Evolutionary conservation across 495 filamentous ascomycete species (phyloP).

Genomic region (Neurospora sp.): DNA sequence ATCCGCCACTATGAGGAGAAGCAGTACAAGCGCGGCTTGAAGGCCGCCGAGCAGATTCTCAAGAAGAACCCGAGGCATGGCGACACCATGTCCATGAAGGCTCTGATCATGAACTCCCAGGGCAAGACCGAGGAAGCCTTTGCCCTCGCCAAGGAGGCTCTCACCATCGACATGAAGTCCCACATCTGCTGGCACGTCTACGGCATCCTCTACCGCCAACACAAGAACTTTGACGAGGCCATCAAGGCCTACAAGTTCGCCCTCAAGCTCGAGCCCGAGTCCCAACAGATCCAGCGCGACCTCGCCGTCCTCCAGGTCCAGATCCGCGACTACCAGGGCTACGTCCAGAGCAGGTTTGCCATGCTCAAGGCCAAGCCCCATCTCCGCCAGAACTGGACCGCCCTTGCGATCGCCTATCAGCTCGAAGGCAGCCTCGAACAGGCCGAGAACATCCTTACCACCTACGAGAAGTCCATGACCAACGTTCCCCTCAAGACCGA

Average conservation of each 20-base stretch:
- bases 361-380: conserved; percentile 78
- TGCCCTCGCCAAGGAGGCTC: conserved; percentile 76
- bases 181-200: conserved; percentile 99
- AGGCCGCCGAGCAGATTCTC: conserved; percentile 88
- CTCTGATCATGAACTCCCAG: conserved; percentile 84
- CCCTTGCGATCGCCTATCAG: conserved; percentile 85
- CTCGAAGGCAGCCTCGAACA: conserved; percentile 70
- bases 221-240: conserved; percentile 96
- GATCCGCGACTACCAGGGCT: conserved; percentile 92
- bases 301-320: conserved; percentile 88
- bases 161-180: conserved; percentile 93
- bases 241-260: conserved; percentile 98
- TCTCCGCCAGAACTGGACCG: conserved; percentile 89
- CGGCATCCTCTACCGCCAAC: conserved; percentile 81
- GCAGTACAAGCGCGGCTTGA: conserved; percentile 96
- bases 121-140: conserved; percentile 92
- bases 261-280: conserved; percentile 83
- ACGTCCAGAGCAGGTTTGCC: conserved; percentile 69
- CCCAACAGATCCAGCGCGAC: conserved; percentile 86
- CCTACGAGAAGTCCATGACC: conserved; percentile 88
- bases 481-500: conserved; percentile 62
- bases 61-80: conserved; percentile 91
- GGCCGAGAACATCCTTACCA: conserved; percentile 83
- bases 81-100: conserved; percentile 98
- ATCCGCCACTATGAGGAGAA: conserved; percentile 95